phyloP scores from a whole-genome alignment of 139 green algal genomes.

The Closterium sp. region DNA sequence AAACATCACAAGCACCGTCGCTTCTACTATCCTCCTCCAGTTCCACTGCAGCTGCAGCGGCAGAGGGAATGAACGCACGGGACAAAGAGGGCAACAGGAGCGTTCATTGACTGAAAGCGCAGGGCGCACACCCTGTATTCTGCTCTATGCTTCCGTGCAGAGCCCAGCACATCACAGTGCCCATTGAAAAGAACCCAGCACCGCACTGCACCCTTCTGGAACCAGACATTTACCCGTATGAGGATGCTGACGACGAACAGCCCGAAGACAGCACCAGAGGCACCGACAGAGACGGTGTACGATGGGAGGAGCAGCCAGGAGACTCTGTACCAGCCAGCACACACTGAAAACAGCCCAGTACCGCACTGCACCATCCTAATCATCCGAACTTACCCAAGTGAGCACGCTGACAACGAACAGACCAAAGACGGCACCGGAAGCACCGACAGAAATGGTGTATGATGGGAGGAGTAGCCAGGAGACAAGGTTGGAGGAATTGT shows the following conservation, averaged over 20 bases:
- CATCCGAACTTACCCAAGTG: conserved; percentile 52
- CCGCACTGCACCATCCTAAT: too few species aligned
- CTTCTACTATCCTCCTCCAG: conserved; percentile 72
- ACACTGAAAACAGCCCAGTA: too few species aligned
- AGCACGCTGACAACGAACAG: conserved; percentile 77
- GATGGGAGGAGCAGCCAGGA: conserved; percentile 53
- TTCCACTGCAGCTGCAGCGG: conserved; percentile 56
- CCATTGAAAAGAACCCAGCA: too few species aligned
- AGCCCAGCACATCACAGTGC: too few species aligned
- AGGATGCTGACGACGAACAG: conserved; percentile 77
- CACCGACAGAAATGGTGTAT: conserved; percentile 41
- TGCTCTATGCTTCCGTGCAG: too few species aligned
- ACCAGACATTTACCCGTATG: conserved; percentile 45
- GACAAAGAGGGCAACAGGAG: too few species aligned
- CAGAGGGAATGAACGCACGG: too few species aligned
- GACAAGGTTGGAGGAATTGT: conserved; percentile 36
- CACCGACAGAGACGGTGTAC: conserved; percentile 44
- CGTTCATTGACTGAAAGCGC: too few species aligned
- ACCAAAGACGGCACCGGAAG: conserved; percentile 80
- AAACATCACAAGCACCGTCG: too few species aligned
- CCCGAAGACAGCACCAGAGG: conserved; percentile 81
- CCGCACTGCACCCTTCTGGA: too few species aligned
- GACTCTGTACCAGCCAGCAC: too few species aligned
- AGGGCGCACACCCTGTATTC: too few species aligned
- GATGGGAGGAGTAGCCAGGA: conserved; percentile 51